These are phyloP conservation scores for Berberis thunbergii DNA, from an alignment of 164 flowering plant genomes.

Conservation along the genomic window DNA sequence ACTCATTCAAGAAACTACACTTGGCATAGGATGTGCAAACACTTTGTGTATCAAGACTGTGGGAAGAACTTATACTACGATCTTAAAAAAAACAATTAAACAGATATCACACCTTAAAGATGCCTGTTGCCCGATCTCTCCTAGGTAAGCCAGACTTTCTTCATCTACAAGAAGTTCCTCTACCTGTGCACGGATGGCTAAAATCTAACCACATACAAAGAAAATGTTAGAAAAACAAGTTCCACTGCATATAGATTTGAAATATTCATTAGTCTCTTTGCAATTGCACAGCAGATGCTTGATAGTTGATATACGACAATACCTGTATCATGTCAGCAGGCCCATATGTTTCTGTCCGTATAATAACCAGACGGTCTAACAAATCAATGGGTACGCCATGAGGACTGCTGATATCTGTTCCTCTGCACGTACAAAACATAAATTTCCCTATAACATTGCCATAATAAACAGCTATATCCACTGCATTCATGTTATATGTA, in stretches of 20 bases:
- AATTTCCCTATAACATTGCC: not conserved
- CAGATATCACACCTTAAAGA: constrained; percentile 56
- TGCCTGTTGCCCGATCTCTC: constrained; percentile 77
- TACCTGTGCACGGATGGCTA: constrained; percentile 87
- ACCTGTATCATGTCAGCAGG: constrained; percentile 98
- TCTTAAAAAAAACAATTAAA: not conserved
- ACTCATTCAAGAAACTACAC: too few relatives aligned
- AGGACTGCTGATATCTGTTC: constrained; percentile 88
- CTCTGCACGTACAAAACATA: constrained; percentile 39
- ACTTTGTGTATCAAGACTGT: too few relatives aligned
- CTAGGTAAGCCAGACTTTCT: constrained; percentile 80
- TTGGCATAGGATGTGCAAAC: too few relatives aligned
- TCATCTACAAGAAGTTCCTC: constrained; percentile 81
- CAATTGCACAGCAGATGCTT: not conserved
- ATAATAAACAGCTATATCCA: not conserved
- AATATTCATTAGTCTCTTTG: not conserved
- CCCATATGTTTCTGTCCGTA: constrained; percentile 75
- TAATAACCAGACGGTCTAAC: constrained; percentile 77
- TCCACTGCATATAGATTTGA: not conserved
- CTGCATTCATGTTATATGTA: not conserved
- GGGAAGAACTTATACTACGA: too few relatives aligned
- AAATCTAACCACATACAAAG: constrained; percentile 42
- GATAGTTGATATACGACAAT: not conserved
- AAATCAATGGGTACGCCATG: constrained; percentile 98
- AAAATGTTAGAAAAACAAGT: not conserved